Evolutionary conservation across 768 basidiomycete genomes (phyloP).

Genomic region (Leccinum ochraceum): DNA sequence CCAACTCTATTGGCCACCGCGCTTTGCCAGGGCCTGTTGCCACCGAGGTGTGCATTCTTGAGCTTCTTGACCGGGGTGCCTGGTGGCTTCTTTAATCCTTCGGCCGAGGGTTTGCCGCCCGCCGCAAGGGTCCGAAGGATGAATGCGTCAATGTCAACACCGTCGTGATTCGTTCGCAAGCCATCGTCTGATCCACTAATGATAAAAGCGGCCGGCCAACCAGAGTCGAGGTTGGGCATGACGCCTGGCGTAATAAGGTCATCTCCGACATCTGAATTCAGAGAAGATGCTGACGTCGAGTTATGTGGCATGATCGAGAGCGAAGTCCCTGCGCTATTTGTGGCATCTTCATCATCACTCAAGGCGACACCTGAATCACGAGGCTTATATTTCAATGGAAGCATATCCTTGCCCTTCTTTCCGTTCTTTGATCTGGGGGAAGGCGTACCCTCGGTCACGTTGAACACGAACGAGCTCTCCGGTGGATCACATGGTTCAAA

Average conservation of each 20-base stretch:
- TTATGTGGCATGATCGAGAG: conserved; percentile 49
- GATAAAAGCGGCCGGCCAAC: conserved; percentile 57
- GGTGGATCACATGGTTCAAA: conserved; percentile 46
- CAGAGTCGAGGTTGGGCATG: conserved; percentile 52
- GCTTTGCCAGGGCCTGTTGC: conserved; percentile 77
- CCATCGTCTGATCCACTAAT: conserved; percentile 45
- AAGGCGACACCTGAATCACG: conserved; percentile 66
- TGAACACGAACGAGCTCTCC: conserved; percentile 58
- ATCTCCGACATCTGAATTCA: conserved; percentile 57
- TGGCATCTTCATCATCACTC: conserved; percentile 56
- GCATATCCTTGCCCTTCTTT: conserved; percentile 30
- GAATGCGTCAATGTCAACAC: conserved; percentile 64
- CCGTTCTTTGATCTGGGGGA: conserved; percentile 45
- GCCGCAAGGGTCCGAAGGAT: conserved; percentile 68
- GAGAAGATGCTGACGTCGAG: conserved; percentile 64
- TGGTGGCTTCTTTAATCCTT: conserved; percentile 60
- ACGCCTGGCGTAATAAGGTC: conserved; percentile 71
- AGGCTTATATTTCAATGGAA: conserved; percentile 72
- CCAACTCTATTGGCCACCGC: conserved; percentile 70
- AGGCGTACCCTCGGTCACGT: conserved; percentile 56
- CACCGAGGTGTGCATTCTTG: conserved; percentile 57
- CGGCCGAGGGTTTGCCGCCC: conserved; percentile 49
- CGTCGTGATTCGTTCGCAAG: conserved; percentile 22
- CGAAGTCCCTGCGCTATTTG: conserved; percentile 17
- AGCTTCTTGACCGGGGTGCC: conserved; percentile 82